Evolutionary conservation across 2,329 filamentous ascomycete species (phyloP), one percentile per base, ranked within the genome.

Genomic region (Graphiopsis chlorocephala): DNA sequence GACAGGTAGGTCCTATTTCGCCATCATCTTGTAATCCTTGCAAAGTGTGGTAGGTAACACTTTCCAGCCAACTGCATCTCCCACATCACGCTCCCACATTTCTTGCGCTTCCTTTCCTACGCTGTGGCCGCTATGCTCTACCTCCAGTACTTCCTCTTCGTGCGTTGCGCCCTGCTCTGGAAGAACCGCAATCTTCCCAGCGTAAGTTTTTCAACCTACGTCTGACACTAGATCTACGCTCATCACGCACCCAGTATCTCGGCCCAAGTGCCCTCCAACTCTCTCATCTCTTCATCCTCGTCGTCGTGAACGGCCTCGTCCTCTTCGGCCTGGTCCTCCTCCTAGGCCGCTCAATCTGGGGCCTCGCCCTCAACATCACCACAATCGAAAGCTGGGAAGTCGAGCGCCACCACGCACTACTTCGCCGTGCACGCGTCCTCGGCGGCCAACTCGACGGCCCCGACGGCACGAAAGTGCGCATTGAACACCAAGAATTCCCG

Each of bases 331-430:
- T 95, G 1, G 78, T 78, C 1, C 81, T 95, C 42, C 83, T 95
- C 66, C 79, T 93, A 3, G 75, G 84, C n/a, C 85, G 86, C 6
- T 87, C 88, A 0, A 64, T 85, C 1, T 86, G 85, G 74, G 83
- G 83, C 63, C 87, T 91, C 74, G 71, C 84, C 4, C 81, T 88
- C 66, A 93, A 93, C 78, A 87, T 84, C 17, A 94, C 90, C 26
- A 92, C 90, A 75, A 95, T 96, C 71, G 92, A 96, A 77, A 83
- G 84, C 66, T 94, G 90, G 90, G 90, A 84, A 66, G 80, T 83
- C 29, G 80, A 83, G 66, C 76, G 81, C 4, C 81, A 83, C 67
- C 72, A 77, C 8, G 78, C 81, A 4, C 71, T 83, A 1, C 67
- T 83, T 5, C 75, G 80, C 3, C 78, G 81, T 17, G 79, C 81